A percentile compares a stretch with the other conserved stretches of the same genome.
Conservation (phyloP, 768 basidiomycete species). For the Suillus occidentalis region DNA sequence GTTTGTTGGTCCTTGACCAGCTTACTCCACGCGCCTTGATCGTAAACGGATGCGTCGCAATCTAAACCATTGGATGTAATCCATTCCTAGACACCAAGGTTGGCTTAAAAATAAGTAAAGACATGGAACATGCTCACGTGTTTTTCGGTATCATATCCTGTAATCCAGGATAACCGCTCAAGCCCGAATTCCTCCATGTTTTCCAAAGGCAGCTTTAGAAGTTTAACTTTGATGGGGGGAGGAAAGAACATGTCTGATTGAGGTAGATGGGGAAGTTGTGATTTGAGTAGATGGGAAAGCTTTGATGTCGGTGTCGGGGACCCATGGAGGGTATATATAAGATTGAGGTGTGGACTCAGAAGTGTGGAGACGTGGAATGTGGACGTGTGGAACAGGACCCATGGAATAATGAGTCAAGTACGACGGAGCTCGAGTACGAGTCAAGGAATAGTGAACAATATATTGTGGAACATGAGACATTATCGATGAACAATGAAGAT, state of each 20-base stretch:
- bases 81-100: neutral
- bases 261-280: too few species aligned
- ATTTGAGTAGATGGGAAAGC: neutral
- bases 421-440: neutral
- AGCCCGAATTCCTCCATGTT: neutral
- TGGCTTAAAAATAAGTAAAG: neutral
- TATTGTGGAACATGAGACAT: neutral
- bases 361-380: neutral
- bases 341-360: neutral
- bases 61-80: neutral
- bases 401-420: neutral
- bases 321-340: neutral
- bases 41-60: neutral
- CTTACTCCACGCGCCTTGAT: neutral
- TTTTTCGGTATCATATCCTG: neutral
- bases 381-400: too few species aligned
- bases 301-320: neutral
- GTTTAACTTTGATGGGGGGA: neutral
- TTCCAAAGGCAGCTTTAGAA: neutral
- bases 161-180: neutral
- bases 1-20: neutral
- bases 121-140: neutral
- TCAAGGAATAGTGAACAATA: neutral
- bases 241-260: neutral
- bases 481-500: neutral